Base-by-base conservation (phyloP, 2,329 filamentous ascomycete species). In the Clonostachys solani region DNA sequence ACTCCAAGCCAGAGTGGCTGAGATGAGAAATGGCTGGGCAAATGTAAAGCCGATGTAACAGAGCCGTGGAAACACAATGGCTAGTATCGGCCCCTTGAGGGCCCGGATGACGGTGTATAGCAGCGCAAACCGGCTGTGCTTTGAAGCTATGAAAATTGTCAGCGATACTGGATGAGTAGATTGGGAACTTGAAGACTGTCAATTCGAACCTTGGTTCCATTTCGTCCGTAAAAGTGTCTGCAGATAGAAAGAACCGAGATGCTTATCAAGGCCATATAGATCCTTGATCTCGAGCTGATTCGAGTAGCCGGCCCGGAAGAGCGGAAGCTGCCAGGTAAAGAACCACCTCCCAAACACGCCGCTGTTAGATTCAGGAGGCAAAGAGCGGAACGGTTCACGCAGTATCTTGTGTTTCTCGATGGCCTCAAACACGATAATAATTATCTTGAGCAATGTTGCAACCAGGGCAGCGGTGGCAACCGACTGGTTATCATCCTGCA, bases 11-110 rank as follows among this genome's bases (percentile, higher is more conserved):
- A 61, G 52, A 5, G 53, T 52, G 16, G 51, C 47, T 4, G 55
- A 50, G 43, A 60, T 56, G 15, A 61, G 49, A 16, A 61, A 56
- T 2, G 59, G 58, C 42, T 60, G 57, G 13, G 52, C 52, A 44
- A 57, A 60, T 16, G 51, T 56, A 47, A 60, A 61, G 43, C 43
- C 56, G 17, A 59, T 56, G 23, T 53, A 52, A 33, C 50, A 56
- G 15, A 59, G 46, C 37, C 49, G 46, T 15, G 55, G 50, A 19
- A 53, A 45, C 2, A 57, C 48, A 2, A 51, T 45, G 33, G 47
- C 43, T 33, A 50, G 42, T 9, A 56, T 42, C 6, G 47, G 43
- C 9, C 36, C 12, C 16, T 48, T 46, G 29, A 42, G 34, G 42
- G 47, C 17, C 15, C 34, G 40, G 12, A 50, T 47, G 7, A 56